Evolutionary conservation across 371 early-diverging fungal genomes (phyloP), one percentile per base, ranked within the genome.

Genomic region (Actinomucor elegans): DNA sequence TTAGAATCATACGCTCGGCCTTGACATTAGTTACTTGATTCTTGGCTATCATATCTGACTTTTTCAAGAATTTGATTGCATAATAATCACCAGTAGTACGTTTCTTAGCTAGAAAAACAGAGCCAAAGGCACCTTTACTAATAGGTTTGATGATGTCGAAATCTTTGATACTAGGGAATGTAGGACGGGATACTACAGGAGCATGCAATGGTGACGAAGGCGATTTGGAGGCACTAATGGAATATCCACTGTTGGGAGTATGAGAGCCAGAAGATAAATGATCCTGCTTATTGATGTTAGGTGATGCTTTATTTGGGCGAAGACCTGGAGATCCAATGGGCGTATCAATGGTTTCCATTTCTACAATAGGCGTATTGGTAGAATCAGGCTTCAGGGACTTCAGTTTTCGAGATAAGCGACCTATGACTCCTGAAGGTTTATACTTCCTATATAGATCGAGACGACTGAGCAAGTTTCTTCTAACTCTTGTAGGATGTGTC

Each of bases 131-230:
- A 20, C 95, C 95, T 67, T 91, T 91, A 55, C 89, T 88, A 46
- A 95, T 95, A 1, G 95, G 93, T 55, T 95, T 95, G 62, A 95
- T 89, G 52, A 95, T 88, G 43, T 93, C 92, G 66, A 87, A 95
- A 64, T 95, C 95, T 63, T 90, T 92, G 70, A 93, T 93, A 37
- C 86, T 86, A 0, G 61, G 64, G 4, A 62, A 66, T 4, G 66
- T 66, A 1, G 81, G 84, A 8, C 82, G 67, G 2, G 79, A 71
- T 3, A 67, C 57, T 2, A 55, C 42, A 12, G 75, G 66, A 0
- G 77, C 73, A 24, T 73, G 81, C 6, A 76, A 69, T 29, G 79
- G 83, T 1, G 77, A 80, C 5, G 67, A 66, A 17, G 81, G 67
- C 1, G 77, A 74, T 29, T 67, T 64, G 6, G 62, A 67, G 18